These are phyloP conservation scores for Phytopythium helicoides DNA, from an alignment of 352 stramenopile species.

Conservation along the genomic window DNA sequence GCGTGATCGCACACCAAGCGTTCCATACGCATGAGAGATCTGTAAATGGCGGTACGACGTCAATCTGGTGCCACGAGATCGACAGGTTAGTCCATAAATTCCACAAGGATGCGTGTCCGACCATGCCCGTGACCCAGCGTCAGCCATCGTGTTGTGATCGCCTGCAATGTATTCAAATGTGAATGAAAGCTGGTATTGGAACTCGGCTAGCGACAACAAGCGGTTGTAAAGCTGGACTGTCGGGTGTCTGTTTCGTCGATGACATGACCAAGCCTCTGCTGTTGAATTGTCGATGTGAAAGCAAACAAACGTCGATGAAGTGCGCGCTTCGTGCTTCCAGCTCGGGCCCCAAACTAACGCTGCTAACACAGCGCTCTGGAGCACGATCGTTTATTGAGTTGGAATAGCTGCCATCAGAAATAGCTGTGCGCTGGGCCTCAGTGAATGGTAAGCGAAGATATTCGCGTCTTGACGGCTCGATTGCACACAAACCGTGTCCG, in stretches of 20 bases:
- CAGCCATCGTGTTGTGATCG: background rate
- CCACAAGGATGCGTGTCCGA: no score
- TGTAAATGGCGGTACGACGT: slow-evolving; percentile 4
- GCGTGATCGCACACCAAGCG: background rate
- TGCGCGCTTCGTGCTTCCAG: no score
- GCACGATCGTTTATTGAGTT: background rate
- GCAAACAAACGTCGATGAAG: slow-evolving; percentile 1
- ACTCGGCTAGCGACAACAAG: background rate
- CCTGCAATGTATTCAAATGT: background rate
- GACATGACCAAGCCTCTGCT: slow-evolving; percentile 5
- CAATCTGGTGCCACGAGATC: slow-evolving; percentile 8
- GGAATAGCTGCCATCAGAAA: no score
- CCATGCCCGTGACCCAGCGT: slow-evolving; percentile 11
- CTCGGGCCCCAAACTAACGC: background rate
- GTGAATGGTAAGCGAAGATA: background rate
- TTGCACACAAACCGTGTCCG: background rate
- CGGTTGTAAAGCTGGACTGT: background rate
- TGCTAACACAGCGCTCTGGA: background rate
- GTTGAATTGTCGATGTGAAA: slow-evolving; percentile 9
- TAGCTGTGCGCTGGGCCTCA: background rate
- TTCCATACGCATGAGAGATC: slow-evolving; percentile 12
- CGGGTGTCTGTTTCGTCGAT: background rate
- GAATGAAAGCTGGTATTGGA: background rate
- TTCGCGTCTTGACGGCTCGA: background rate
- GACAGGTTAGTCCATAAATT: slow-evolving; percentile 18